phyloP scores from a whole-genome alignment of 208 protist species.

The Trypanosoma brucei region DNA sequence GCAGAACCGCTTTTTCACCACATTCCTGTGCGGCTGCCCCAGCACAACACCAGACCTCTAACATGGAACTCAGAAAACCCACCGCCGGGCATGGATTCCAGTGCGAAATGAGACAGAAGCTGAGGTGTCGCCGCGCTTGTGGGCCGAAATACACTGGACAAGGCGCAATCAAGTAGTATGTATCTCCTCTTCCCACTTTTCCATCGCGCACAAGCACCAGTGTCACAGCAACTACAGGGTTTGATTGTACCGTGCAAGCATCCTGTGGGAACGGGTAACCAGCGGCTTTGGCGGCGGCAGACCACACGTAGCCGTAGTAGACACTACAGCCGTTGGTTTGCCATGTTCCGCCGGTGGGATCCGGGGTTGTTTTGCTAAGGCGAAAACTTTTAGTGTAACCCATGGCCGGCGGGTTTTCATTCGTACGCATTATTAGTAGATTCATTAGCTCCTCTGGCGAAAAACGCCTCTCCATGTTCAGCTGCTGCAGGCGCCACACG shows the following conservation, averaged over 20 bases:
- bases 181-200: neutral
- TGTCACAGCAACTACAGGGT: constrained; percentile 16
- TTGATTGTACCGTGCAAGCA: neutral
- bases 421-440: constrained; percentile 18
- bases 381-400: constrained; percentile 1
- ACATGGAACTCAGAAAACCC: constrained; percentile 25
- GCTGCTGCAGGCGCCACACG: constrained; percentile 15
- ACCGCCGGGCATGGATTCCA: constrained; percentile 44
- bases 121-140: constrained; percentile 9
- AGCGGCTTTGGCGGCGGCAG: constrained; percentile 6
- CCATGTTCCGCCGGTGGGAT: neutral
- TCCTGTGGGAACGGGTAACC: neutral
- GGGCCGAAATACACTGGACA: constrained; percentile 25
- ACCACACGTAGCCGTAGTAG: constrained; percentile 64
- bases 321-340: constrained; percentile 9
- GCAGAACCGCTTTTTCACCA: neutral
- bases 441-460: constrained; percentile 9
- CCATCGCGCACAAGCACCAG: constrained; percentile 2
- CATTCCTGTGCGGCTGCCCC: constrained; percentile 1
- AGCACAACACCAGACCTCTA: constrained; percentile 55
- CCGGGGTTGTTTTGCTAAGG: neutral
- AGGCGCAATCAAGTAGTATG: constrained; percentile 29
- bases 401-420: neutral
- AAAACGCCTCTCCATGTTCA: neutral
- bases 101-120: constrained; percentile 43